A percentile compares a stretch with the other conserved stretches of the same genome.
Evolutionary conservation across 148 eudicot genomes (phyloP).

Genomic region (Mesembryanthemum crystallinum): DNA sequence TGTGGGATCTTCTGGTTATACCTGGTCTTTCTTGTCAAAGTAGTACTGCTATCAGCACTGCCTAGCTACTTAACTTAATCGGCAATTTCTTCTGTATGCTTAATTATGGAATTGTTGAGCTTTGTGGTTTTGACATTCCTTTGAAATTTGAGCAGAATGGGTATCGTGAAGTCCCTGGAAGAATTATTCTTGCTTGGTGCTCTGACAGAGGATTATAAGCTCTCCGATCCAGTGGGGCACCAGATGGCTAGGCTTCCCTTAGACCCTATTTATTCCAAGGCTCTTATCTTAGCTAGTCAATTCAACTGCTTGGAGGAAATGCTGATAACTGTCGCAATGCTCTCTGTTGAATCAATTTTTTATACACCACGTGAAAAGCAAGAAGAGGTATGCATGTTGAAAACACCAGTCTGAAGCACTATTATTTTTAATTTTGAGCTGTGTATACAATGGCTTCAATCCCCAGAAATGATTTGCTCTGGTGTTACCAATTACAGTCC

Average conservation of each 20-base stretch:
- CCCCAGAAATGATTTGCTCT: too few species aligned
- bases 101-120: neutral
- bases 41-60: neutral
- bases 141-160: constrained; percentile 50
- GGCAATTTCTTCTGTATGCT: neutral
- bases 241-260: constrained; percentile 93
- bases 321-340: constrained; percentile 90
- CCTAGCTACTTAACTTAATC: neutral
- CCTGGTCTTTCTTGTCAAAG: neutral
- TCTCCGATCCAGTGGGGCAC: constrained; percentile 80
- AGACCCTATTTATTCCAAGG: constrained; percentile 80
- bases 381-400: constrained; percentile 59
- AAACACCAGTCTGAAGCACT: neutral
- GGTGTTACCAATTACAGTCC: too few species aligned
- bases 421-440: too few species aligned
- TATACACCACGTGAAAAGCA: constrained; percentile 84
- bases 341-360: constrained; percentile 87
- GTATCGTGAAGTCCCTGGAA: constrained; percentile 74
- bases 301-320: constrained; percentile 92
- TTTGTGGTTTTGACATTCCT: constrained; percentile 10
- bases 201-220: constrained; percentile 69
- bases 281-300: constrained; percentile 73
- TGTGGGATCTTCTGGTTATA: constrained; percentile 3
- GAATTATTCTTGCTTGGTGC: constrained; percentile 80
- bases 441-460: too few species aligned